Evolutionary conservation across 805 yeast genomes (phyloP), one percentile per base, ranked within the genome.

Genomic region (Candida loeiensis): DNA sequence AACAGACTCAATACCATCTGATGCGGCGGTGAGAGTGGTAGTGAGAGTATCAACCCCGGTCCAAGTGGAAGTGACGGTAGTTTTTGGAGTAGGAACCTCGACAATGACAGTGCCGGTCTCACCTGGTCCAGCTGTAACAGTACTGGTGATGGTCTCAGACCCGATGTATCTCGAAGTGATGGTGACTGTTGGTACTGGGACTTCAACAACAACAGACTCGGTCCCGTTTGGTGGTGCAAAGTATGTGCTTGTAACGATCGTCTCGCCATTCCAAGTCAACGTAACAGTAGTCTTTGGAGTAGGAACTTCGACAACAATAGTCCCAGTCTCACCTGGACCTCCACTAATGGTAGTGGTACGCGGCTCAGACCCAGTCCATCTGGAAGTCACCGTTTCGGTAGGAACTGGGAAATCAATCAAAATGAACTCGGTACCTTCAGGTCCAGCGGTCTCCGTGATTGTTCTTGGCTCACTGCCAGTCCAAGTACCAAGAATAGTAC

Each of bases 391-490:
- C 6, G 24, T 21, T 6, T 7, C 24, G 9, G 24, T 21, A 7
- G 24, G 24, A 9, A 21, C 9, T 7, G 24, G 24, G 9, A 21
- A 6, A 9, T 21, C 24, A 6, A 21, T 9, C 9, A 21, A 14
- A 2, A 50, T 47, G 3, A 54, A 44, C 17, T 32, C 47, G 12
- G 34, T 46, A 17, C 39, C 46, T 16, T 47, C 39, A 8, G 33
- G 19, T 17, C 22, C 34, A 17, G 4, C 13, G 12, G 22, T n/a
- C 16, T 9, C 17, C 6, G 34, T 31, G 4, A 12, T 26, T 5
- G 31, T 5, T 13, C 17, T 25, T 11, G 27, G 9, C n/a, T 11
- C 27, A 14, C 8, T 27, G n/a, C 31, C 31, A 13, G 17, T 27
- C 4, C 17, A 27, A 27, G 17, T 13, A 11, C 15, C n/a, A 15